Conservation (phyloP, 345 rosid species). For the Salix caprea region DNA sequence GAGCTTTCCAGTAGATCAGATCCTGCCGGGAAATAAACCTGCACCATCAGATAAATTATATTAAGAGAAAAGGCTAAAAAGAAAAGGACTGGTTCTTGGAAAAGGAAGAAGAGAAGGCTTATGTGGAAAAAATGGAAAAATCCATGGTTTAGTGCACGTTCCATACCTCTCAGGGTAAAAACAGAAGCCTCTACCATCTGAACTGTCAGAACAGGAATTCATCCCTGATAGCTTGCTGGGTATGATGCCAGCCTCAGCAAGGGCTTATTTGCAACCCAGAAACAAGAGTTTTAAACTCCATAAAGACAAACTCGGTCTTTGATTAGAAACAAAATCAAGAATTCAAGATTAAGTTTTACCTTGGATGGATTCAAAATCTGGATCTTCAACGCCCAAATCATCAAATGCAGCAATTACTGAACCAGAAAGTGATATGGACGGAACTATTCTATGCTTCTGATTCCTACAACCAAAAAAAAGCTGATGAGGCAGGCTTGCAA, state of each 20-base stretch:
- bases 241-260: conserved; percentile 79
- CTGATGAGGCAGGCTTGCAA: conserved; percentile 15
- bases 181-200: conserved; percentile 19
- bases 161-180: conserved; percentile 69
- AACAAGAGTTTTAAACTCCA: conserved; percentile 4
- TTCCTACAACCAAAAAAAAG: conserved; percentile 38
- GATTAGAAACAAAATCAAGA: neutral
- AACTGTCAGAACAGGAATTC: conserved; percentile 25
- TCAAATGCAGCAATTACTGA: conserved; percentile 61
- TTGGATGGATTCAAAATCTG: conserved; percentile 64
- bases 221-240: conserved; percentile 48
- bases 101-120: neutral
- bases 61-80: neutral
- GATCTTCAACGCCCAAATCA: conserved; percentile 56
- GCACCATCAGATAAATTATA: conserved; percentile 21
- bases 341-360: conserved; percentile 29
- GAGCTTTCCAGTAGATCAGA: conserved; percentile 80
- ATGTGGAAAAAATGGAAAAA: neutral
- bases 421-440: conserved; percentile 57
- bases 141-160: neutral
- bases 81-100: neutral
- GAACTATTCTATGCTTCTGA: conserved; percentile 62
- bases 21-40: conserved; percentile 70
- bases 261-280: conserved; percentile 39
- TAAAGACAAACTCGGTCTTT: neutral